A percentile compares a stretch with the other conserved stretches of the same genome.
phyloP scores from a whole-genome alignment of 1,139 yeast genomes.

The Geotrichum reessii region DNA sequence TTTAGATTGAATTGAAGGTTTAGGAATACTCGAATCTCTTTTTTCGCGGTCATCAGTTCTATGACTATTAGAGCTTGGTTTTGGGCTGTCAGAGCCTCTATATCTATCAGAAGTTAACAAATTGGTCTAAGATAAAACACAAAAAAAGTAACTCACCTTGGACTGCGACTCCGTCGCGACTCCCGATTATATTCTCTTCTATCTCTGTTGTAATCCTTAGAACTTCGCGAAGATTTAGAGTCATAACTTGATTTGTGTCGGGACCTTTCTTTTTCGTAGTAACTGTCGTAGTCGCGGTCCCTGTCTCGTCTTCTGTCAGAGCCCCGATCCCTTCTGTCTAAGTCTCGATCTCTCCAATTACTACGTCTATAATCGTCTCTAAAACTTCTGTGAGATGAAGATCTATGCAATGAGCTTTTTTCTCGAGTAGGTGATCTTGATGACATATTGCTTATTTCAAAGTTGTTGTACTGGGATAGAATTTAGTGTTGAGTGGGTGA shows the following conservation, averaged over 20 bases:
- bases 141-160: constrained; percentile 3
- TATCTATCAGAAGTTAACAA: background rate
- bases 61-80: constrained; percentile 27
- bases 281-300: constrained; percentile 4
- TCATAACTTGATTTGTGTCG: constrained; percentile 8
- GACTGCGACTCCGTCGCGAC: constrained; percentile 6
- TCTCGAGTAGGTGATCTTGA: constrained; percentile 12
- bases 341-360: constrained; percentile 8
- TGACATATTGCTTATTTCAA: background rate
- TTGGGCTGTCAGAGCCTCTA: constrained; percentile 3
- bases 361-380: constrained; percentile 8
- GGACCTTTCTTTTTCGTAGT: constrained; percentile 16
- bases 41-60: constrained; percentile 25
- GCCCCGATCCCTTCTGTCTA: constrained; percentile 19
- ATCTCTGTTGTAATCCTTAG: constrained; percentile 6
- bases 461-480: background rate
- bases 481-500: background rate
- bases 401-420: background rate
- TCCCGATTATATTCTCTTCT: constrained; percentile 4
- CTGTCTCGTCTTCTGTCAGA: constrained; percentile 10
- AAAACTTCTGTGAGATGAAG: constrained; percentile 2
- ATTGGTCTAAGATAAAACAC: background rate
- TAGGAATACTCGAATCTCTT: background rate
- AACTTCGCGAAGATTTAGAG: constrained; percentile 1
- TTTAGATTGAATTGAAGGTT: constrained; percentile 3